Evolutionary conservation across 2,329 filamentous ascomycete genomes (phyloP).

Genomic region (Hypoxylon sp.): DNA sequence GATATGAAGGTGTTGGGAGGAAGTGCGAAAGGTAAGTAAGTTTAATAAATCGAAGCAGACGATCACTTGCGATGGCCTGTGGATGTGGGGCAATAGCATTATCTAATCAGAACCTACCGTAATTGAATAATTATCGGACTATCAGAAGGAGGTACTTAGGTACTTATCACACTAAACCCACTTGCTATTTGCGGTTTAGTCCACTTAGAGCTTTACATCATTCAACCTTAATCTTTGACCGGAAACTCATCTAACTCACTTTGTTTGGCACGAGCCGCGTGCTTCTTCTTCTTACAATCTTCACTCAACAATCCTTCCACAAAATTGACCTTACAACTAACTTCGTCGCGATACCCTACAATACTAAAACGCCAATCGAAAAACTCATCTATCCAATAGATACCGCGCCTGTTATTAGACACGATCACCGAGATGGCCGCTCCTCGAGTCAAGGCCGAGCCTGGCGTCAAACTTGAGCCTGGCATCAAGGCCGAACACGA

Average conservation of each 20-base stretch:
- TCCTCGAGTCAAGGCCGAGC: conserved; percentile 40
- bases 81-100: conserved; percentile 22
- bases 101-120: conserved; percentile 26
- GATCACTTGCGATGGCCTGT: too few species aligned
- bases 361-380: conserved; percentile 8
- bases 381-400: neutral
- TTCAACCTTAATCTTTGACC: conserved; percentile 17
- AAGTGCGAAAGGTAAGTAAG: too few species aligned
- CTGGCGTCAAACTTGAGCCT: conserved; percentile 39
- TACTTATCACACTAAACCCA: too few species aligned
- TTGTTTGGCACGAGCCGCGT: conserved; percentile 28
- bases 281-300: conserved; percentile 6
- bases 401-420: conserved; percentile 4
- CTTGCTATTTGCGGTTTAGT: conserved; percentile 15
- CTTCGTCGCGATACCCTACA: neutral
- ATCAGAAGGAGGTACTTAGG: too few species aligned
- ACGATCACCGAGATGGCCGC: conserved; percentile 39
- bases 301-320: conserved; percentile 7
- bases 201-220: conserved; percentile 20
- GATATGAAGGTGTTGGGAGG: too few species aligned
- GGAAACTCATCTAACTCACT: too few species aligned
- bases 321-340: conserved; percentile 3
- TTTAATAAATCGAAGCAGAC: too few species aligned
- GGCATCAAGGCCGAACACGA: conserved; percentile 54
- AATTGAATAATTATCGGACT: too few species aligned